phyloP scores from a whole-genome alignment of 176 grass and related monocot species.

The Triticum monococcum region DNA sequence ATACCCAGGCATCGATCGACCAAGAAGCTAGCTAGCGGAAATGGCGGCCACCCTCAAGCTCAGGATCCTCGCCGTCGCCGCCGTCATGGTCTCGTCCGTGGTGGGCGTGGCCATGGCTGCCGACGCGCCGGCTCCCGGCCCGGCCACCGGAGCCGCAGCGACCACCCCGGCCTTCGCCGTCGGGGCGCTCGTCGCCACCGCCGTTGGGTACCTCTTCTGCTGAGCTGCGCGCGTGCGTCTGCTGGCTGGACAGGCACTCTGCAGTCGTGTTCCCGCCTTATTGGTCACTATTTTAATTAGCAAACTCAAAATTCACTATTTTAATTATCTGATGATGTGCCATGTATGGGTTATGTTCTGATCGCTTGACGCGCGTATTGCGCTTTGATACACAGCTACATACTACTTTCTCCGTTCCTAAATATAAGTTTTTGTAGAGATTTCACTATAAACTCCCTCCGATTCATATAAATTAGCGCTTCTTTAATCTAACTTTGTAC shows the following conservation, averaged over 20 bases:
- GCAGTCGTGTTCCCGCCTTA: neutral
- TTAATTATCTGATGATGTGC: too few relatives aligned
- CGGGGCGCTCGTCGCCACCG: slow-evolving; percentile 19
- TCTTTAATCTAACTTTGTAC: too few relatives aligned
- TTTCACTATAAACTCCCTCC: too few relatives aligned
- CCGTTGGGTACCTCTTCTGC: slow-evolving; percentile 51
- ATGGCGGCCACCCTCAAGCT: slow-evolving; percentile 49
- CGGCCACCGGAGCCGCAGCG: neutral
- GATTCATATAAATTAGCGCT: too few relatives aligned
- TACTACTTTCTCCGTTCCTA: too few relatives aligned
- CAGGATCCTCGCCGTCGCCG: slow-evolving; percentile 35
- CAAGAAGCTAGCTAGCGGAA: slow-evolving; percentile 32
- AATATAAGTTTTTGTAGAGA: too few relatives aligned
- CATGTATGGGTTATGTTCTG: neutral
- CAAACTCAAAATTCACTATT: too few relatives aligned
- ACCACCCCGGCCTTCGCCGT: slow-evolving; percentile 8
- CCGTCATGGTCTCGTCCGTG: slow-evolving; percentile 29
- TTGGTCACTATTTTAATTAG: too few relatives aligned
- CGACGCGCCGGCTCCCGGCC: slow-evolving; percentile 27
- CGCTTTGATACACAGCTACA: neutral
- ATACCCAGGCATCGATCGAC: neutral
- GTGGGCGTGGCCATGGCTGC: slow-evolving; percentile 18
- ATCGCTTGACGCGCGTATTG: neutral
- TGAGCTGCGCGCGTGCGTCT: slow-evolving; percentile 15
- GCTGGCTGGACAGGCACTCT: neutral